Conservation (phyloP, 139 green algal species). For the Picochlorum costavermella region DNA sequence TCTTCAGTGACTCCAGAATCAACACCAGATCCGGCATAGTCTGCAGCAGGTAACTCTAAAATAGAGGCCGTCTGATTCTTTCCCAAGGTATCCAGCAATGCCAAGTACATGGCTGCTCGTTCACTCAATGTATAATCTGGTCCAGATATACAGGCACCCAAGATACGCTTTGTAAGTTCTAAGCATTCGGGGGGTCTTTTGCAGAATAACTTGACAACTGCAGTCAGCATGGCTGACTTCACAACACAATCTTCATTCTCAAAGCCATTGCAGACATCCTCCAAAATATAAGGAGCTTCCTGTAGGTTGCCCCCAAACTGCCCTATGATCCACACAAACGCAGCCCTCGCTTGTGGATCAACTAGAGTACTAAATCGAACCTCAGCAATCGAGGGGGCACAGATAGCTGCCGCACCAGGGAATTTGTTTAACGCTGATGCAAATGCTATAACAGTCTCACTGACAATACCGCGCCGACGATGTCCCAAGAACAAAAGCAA, state of each 20-base stretch:
- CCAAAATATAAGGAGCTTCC: slow-evolving; percentile 84
- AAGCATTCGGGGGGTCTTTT: slow-evolving; percentile 72
- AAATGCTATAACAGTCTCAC: slow-evolving; percentile 58
- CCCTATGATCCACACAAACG: slow-evolving; percentile 86
- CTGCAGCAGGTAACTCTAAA: slow-evolving; percentile 24
- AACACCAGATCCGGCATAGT: slow-evolving; percentile 24
- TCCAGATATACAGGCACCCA: slow-evolving; percentile 56
- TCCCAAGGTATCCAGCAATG: slow-evolving; percentile 8
- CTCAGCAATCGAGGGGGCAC: slow-evolving; percentile 31
- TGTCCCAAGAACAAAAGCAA: slow-evolving; percentile 86
- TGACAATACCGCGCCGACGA: slow-evolving; percentile 34
- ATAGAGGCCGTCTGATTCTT: slow-evolving; percentile 38
- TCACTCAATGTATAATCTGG: slow-evolving; percentile 78
- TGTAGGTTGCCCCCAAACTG: slow-evolving; percentile 70
- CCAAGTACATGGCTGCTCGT: slow-evolving; percentile 82
- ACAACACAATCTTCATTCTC: slow-evolving; percentile 40
- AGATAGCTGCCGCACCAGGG: slow-evolving; percentile 56
- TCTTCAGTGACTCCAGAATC: slow-evolving; percentile 50
- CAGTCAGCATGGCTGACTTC: slow-evolving; percentile 71
- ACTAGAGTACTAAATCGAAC: slow-evolving; percentile 29
- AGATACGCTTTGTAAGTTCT: slow-evolving; percentile 41
- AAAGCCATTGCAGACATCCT: slow-evolving; percentile 58
- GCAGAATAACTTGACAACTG: slow-evolving; percentile 84
- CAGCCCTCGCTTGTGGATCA: slow-evolving; percentile 63
- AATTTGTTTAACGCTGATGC: slow-evolving; percentile 74